Evolutionary conservation across 495 filamentous ascomycete species (phyloP).

Genomic region (Friedmanniomyces simplex): DNA sequence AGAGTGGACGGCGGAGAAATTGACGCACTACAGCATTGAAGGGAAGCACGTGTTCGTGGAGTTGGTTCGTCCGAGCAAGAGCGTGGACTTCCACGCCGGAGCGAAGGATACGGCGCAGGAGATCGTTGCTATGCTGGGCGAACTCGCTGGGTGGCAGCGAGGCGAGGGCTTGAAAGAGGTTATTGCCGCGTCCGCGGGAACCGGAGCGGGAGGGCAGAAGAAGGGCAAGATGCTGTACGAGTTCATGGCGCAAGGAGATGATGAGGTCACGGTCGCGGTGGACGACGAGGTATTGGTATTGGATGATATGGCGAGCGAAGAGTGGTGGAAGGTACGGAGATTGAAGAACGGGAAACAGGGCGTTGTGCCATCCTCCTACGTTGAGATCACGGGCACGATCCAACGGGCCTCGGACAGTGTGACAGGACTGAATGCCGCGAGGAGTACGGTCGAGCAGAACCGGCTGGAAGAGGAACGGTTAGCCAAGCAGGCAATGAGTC

Average conservation of each 20-base stretch:
- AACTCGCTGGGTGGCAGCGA: constrained; percentile 73
- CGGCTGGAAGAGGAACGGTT: constrained; percentile 70
- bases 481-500: constrained; percentile 54
- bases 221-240: constrained; percentile 82
- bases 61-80: constrained; percentile 79
- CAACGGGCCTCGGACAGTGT: constrained; percentile 35
- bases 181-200: constrained; percentile 61
- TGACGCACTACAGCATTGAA: constrained; percentile 92
- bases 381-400: constrained; percentile 66
- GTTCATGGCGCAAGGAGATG: constrained; percentile 91
- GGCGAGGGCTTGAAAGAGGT: constrained; percentile 82
- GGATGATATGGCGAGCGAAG: constrained; percentile 83
- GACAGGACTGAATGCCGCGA: constrained; percentile 51
- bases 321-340: constrained; percentile 95
- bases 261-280: constrained; percentile 85
- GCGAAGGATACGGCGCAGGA: constrained; percentile 94
- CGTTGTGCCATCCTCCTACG: constrained; percentile 96
- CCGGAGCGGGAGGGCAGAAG: constrained; percentile 52
- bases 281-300: constrained; percentile 87
- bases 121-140: constrained; percentile 77
- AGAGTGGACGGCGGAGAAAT: constrained; percentile 88
- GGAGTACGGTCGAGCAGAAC: constrained; percentile 72
- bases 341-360: constrained; percentile 86
- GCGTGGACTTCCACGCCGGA: constrained; percentile 91
- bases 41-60: constrained; percentile 97